Evolutionary conservation across 2,329 filamentous ascomycete genomes (phyloP).

Genomic region (Sordariomycetes sp.): DNA sequence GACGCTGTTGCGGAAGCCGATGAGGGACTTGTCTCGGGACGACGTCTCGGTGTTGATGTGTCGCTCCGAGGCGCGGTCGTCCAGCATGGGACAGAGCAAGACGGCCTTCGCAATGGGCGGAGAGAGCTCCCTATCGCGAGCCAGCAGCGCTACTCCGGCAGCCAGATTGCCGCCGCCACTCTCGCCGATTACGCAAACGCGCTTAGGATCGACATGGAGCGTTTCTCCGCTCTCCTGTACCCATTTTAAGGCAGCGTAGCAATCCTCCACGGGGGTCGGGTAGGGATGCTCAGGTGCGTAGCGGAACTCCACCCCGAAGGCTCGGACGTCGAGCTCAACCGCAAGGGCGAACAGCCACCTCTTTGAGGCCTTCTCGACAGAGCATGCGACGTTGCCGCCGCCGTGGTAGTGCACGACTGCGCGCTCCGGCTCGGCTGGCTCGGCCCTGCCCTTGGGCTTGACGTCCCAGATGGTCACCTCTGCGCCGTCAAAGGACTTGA

Average conservation of each 20-base stretch:
- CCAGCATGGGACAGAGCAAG: slow-evolving; percentile 22
- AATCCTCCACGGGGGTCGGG: slow-evolving; percentile 25
- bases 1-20: slow-evolving; percentile 6
- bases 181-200: slow-evolving; percentile 12
- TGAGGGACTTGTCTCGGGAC: slow-evolving; percentile 9
- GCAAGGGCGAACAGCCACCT: no score
- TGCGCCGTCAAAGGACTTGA: slow-evolving; percentile 1
- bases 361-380: slow-evolving; percentile 12
- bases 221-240: slow-evolving; percentile 10
- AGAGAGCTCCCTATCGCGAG: slow-evolving; percentile 13
- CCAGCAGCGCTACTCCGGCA: slow-evolving; percentile 28
- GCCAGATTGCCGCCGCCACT: slow-evolving; percentile 13
- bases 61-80: slow-evolving; percentile 16
- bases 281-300: slow-evolving; percentile 30
- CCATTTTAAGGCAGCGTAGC: slow-evolving; percentile 19
- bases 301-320: slow-evolving; percentile 30
- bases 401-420: slow-evolving; percentile 28
- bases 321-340: no score
- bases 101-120: slow-evolving; percentile 21
- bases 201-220: slow-evolving; percentile 11
- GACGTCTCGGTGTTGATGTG: slow-evolving; percentile 10
- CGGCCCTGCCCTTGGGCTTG: background rate
- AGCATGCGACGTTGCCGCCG: slow-evolving; percentile 27
- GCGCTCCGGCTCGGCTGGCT: slow-evolving; percentile 6
- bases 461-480: slow-evolving; percentile 1